A percentile compares a stretch with the other conserved stretches of the same genome.
Conservation (phyloP, 1,139 yeast genomes). For the Zygosaccharomyces sapae region DNA sequence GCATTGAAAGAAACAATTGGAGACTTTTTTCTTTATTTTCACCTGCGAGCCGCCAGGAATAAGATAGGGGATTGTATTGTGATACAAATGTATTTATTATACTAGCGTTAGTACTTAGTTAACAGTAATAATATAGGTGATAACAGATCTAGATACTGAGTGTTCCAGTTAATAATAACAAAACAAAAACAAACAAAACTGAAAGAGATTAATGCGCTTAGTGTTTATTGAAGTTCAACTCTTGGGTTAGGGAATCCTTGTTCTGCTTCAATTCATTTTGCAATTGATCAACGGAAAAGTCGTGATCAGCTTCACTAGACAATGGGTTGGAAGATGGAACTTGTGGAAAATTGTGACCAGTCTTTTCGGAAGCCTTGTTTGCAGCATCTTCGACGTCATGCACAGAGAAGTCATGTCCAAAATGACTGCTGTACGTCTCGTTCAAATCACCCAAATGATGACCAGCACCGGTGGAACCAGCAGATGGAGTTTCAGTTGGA, state of each 20-base stretch:
- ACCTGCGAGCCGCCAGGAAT: no score
- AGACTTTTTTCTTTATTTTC: no score
- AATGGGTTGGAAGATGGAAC: constrained; percentile 23
- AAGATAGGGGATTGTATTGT: no score
- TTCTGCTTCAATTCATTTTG: constrained; percentile 22
- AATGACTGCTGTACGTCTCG: constrained; percentile 20
- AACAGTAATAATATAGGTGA: no score
- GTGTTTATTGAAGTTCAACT: constrained; percentile 2
- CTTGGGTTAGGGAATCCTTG: constrained; percentile 16
- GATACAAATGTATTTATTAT: no score
- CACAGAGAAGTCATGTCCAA: constrained; percentile 8
- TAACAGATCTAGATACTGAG: no score
- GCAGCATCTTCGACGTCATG: background rate
- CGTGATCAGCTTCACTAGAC: constrained; percentile 18
- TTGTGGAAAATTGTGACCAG: constrained; percentile 11
- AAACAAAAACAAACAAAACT: no score
- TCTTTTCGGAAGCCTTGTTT: constrained; percentile 18
- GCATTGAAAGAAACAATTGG: no score
- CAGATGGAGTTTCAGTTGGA: constrained; percentile 48
- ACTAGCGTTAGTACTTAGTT: no score
- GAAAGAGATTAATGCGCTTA: background rate
- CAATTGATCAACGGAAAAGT: constrained; percentile 24
- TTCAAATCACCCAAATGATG: constrained; percentile 8
- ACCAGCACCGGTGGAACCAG: constrained; percentile 13
- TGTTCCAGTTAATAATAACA: no score